Percentiles rank a stretch among this genome's conserved stretches.
These are phyloP conservation scores for Helicostylum pulchrum DNA, from an alignment of 192 early-diverging fungal species.

Conservation along the genomic window DNA sequence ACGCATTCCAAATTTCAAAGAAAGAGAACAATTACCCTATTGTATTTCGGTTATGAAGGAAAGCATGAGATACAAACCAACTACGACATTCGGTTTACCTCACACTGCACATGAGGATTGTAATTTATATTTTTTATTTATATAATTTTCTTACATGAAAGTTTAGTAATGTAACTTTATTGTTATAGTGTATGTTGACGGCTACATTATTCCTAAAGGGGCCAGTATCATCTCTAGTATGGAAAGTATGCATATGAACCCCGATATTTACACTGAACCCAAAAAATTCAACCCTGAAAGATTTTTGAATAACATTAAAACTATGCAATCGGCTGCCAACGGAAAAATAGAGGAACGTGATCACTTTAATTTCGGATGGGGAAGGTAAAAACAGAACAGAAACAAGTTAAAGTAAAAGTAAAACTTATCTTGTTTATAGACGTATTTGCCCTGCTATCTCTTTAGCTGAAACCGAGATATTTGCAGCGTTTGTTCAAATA, in stretches of 20 bases:
- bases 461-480: background rate
- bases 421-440: background rate
- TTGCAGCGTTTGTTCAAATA: background rate
- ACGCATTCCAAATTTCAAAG: background rate
- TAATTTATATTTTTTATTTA: background rate
- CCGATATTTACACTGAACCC: constrained; percentile 36
- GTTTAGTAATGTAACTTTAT: background rate
- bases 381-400: background rate
- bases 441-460: constrained; percentile 18
- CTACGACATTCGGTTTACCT: constrained; percentile 10
- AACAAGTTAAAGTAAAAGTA: background rate
- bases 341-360: constrained; percentile 20
- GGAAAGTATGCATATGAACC: constrained; percentile 42
- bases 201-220: constrained; percentile 49
- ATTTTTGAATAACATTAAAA: constrained; percentile 2
- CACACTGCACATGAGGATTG: constrained; percentile 17
- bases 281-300: constrained; percentile 51
- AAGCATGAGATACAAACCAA: constrained; percentile 12
- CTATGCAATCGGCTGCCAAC: constrained; percentile 13
- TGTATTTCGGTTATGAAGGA: constrained; percentile 22
- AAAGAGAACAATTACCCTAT: constrained; percentile 22
- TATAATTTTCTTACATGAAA: background rate
- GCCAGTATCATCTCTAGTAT: constrained; percentile 43
- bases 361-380: constrained; percentile 25
- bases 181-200: constrained; percentile 7